Percentiles rank a stretch among this genome's conserved stretches.
These are phyloP conservation scores for Verticillium klebahnii DNA, from an alignment of 2,329 filamentous ascomycete genomes.

Conservation along the genomic window DNA sequence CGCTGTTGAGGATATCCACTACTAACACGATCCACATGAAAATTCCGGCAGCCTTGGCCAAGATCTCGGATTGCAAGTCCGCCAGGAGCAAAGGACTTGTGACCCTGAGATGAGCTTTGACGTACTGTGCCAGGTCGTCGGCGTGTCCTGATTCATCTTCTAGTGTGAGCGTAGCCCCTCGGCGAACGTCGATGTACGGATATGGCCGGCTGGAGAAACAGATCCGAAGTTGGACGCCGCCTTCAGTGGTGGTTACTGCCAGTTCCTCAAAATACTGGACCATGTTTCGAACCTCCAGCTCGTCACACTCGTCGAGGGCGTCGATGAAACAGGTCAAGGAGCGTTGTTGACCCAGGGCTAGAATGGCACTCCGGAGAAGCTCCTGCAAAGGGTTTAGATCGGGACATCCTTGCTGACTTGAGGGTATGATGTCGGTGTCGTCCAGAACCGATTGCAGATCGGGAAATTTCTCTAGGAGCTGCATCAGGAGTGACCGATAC, in stretches of 20 bases:
- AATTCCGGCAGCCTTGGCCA: conserved; percentile 30
- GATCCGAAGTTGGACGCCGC: conserved; percentile 18
- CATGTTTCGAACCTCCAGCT: conserved; percentile 36
- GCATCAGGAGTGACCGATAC: conserved; percentile 5
- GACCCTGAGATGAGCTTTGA: conserved; percentile 22
- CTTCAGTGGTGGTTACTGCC: conserved; percentile 17
- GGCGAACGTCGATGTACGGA: conserved; percentile 30
- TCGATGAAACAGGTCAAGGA: conserved; percentile 27
- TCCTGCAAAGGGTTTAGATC: not conserved
- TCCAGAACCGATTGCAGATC: not conserved
- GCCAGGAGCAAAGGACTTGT: not conserved
- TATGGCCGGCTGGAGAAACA: conserved; percentile 46
- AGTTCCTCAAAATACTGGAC: conserved; percentile 36
- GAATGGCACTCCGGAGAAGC: conserved; percentile 3
- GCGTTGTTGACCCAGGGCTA: conserved; percentile 4
- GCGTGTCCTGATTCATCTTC: conserved; percentile 29
- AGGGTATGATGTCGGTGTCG: not conserved
- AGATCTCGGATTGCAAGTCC: conserved; percentile 17
- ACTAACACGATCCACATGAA: conserved; percentile 41
- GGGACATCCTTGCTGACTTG: not conserved
- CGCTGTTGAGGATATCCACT: conserved; percentile 32
- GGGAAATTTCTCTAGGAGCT: not conserved
- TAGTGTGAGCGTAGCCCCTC: conserved; percentile 22
- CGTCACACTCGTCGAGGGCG: conserved; percentile 45
- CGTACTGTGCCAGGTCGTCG: conserved; percentile 28